Base-by-base conservation (phyloP, 345 rosid genomes). In the Stellera chamaejasme region DNA sequence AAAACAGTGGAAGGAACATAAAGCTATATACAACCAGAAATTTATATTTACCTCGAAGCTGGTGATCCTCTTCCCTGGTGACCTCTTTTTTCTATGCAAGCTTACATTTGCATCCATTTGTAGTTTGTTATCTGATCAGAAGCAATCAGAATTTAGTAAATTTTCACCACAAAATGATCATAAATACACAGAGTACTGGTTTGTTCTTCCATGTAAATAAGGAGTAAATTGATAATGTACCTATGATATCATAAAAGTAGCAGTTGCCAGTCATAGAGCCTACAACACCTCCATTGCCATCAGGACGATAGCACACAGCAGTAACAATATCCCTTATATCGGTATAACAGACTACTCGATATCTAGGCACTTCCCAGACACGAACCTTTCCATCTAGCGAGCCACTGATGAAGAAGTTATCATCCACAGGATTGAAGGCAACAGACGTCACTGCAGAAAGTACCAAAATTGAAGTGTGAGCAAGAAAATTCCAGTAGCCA, bases 311-410 rank as follows among this genome's bases (percentile, higher is more conserved):
- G 54, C 76, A 66, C 16, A 79, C 79, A 13, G 84, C 84, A 41
- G 84, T 74, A 42, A 84, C 78, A 53, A 81, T 79, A 66, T 81
- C 87, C 51, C 75, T 71, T 58, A 69, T 60, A 56, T 72, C 76
- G 2, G 75, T 73, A 64, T 77, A 81, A 68, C 75, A 79, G 54
- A 78, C 74, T 56, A 84, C 84, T 61, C 19, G 72, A 45, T 82
- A 70, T 42, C 39, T 57, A 54, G 49, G 50, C 55, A 75, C 77
- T 72, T 79, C 76, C 87, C 87, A 81, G 58, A 81, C 77, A 42
- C 87, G 82, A 65, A 79, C 82, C 64, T 76, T 79, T 36, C 81
- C 81, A 71, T 79, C 84, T 9, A 79, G 64, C 49, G 81, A 79
- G 48, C 79, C 84, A 2, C 75, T 73, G 67, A 79, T 71, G 69